Evolutionary conservation across 1,284 basidiomycete genomes (phyloP), one percentile per base, ranked within the genome.

Genomic region (Butyriboletus appendiculatus): DNA sequence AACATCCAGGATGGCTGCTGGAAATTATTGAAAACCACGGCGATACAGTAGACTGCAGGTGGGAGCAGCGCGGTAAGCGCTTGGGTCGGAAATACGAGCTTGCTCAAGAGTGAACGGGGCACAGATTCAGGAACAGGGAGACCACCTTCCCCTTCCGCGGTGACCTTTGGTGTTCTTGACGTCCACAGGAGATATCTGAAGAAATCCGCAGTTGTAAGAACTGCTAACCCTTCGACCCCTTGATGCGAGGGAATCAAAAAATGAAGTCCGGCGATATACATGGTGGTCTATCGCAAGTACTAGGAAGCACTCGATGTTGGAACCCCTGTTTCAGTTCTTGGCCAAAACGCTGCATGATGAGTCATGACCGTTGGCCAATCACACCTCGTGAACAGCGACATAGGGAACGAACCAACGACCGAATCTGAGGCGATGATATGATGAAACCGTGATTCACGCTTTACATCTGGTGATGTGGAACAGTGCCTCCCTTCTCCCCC

Each of bases 1-100:
- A 44, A 45, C 60, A 73, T 62, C 72, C 72, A 75, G 6, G 55
- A 42, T 6, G 72, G 72, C 52, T 74, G 73, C 32, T 61, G 53
- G 28, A 73, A 59, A 14, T 60, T 55, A 50, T 70, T 73, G 26
- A 62, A 46, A n/a, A 53, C 41, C 11, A 74, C 61, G 3, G 60
- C 56, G 8, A 45, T 41, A 15, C 65, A 61, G 49, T 70, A 74
- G 10, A 66, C 50, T 4, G 61, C 45, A 20, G 70, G 64, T 32
- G 64, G 59, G 33, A 62, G 43, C 20, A 64, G 20, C 8, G 52
- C 52, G 5, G 67, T 53, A n/a, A 67, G 15, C 5, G 60, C 62
- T 45, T 74, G 72, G 14, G 66, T 43, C 4, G 70, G 66, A n/a
- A 64, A 53, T 14, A 71, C 48, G 49, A 71, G 16, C 41, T 61